A percentile compares a stretch with the other conserved stretches of the same genome.
These are phyloP conservation scores for Petrea volubilis DNA, from an alignment of 257 asterid genomes.

Conservation along the genomic window DNA sequence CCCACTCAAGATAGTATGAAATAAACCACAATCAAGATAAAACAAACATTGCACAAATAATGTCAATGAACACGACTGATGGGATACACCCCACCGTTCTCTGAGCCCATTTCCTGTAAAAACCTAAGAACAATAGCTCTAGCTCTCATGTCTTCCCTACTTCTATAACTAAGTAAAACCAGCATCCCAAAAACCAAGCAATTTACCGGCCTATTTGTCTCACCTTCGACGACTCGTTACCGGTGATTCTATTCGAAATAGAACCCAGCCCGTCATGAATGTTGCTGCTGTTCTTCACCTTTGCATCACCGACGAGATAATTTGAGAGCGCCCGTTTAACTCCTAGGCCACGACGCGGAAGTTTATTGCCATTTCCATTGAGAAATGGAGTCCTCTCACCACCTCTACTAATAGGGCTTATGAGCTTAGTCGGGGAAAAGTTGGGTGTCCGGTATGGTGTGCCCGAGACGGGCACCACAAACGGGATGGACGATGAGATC, in stretches of 20 bases:
- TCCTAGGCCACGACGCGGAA: constrained; percentile 68
- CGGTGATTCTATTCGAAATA: constrained; percentile 44
- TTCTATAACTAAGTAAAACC: background rate
- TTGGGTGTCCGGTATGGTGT: constrained; percentile 66
- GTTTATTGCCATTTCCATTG: constrained; percentile 44
- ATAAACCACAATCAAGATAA: background rate
- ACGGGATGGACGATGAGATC: constrained; percentile 44
- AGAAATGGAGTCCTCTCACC: constrained; percentile 76
- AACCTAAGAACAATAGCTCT: background rate
- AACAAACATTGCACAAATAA: constrained; percentile 5
- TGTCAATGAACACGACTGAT: constrained; percentile 25
- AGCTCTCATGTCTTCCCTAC: background rate
- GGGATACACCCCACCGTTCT: background rate
- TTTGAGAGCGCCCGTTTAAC: constrained; percentile 71
- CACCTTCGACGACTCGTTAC: constrained; percentile 31
- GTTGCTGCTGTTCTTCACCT: constrained; percentile 45
- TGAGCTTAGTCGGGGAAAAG: constrained; percentile 56
- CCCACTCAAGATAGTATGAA: too few relatives aligned
- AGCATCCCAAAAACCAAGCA: background rate
- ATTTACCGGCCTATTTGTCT: constrained; percentile 34
- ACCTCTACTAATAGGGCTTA: constrained; percentile 58
- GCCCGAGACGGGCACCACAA: constrained; percentile 61
- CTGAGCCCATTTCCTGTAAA: background rate
- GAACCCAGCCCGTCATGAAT: constrained; percentile 51
- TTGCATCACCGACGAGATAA: constrained; percentile 69